A percentile compares a stretch with the other conserved stretches of the same genome.
These are phyloP conservation scores for Blastobotrys robertii DNA, from an alignment of 805 yeast species.

Conservation along the genomic window DNA sequence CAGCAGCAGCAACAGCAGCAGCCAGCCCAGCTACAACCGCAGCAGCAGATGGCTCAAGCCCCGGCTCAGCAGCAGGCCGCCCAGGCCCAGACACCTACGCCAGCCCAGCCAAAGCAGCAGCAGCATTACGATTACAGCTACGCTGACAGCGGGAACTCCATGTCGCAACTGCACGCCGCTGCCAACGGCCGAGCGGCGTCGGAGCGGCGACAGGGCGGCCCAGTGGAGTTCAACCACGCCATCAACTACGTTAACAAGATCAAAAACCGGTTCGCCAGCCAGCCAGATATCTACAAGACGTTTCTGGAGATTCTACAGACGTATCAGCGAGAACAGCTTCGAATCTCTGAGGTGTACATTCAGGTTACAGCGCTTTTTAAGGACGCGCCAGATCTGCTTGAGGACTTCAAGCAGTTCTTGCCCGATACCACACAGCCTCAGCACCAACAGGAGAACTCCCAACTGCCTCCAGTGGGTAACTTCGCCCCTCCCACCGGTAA, in stretches of 20 bases:
- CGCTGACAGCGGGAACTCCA: conserved; percentile 14
- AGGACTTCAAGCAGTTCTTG: conserved; percentile 89
- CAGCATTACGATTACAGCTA: conserved; percentile 4
- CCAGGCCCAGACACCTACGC: conserved; percentile 8
- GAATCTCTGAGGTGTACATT: conserved; percentile 88
- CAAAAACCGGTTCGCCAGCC: conserved; percentile 83
- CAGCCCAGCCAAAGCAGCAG: conserved; percentile 6
- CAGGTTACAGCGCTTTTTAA: conserved; percentile 85
- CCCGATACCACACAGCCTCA: conserved; percentile 62
- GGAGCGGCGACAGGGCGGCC: conserved; percentile 35
- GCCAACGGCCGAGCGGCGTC: conserved; percentile 25
- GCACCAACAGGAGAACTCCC: conserved; percentile 31
- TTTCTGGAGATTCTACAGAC: conserved; percentile 93
- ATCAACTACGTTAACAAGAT: conserved; percentile 93
- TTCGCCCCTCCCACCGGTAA: conserved; percentile 58
- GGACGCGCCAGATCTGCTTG: conserved; percentile 88
- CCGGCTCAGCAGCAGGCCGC: conserved; percentile 15
- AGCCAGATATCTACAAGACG: conserved; percentile 92
- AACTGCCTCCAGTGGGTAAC: conserved; percentile 82
- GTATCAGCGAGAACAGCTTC: conserved; percentile 91
- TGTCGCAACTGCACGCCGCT: conserved; percentile 32
- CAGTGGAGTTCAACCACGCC: conserved; percentile 95
- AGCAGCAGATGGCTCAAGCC: conserved; percentile 16
- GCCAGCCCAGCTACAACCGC: conserved; percentile 14
- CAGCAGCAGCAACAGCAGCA: conserved; percentile 15